These are phyloP conservation scores for Phytophthora chlamydospora DNA, from an alignment of 352 stramenopile genomes.

Conservation along the genomic window DNA sequence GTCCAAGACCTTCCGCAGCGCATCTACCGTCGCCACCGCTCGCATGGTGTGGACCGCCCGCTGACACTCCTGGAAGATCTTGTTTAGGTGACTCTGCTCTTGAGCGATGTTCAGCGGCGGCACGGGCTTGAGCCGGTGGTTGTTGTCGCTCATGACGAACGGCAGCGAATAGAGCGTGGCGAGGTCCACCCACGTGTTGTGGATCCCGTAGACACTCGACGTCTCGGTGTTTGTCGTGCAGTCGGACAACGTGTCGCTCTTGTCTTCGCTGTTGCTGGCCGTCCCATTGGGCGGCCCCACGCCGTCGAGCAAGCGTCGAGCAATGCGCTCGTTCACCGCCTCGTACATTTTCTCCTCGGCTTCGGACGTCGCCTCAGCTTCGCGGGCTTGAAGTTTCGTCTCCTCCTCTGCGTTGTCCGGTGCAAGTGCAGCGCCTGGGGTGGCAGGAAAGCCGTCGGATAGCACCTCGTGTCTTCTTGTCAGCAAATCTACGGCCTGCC, in stretches of 20 bases:
- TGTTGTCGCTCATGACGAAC: constrained; percentile 60
- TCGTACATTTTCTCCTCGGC: constrained; percentile 48
- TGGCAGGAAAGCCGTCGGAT: constrained; percentile 7
- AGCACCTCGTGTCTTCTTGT: constrained; percentile 13
- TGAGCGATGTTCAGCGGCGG: constrained; percentile 70
- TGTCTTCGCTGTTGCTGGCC: constrained; percentile 51
- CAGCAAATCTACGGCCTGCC: constrained; percentile 44
- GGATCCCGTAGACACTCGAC: constrained; percentile 76
- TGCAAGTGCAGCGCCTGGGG: constrained; percentile 6
- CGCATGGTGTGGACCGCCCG: constrained; percentile 80
- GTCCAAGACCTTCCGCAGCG: constrained; percentile 78
- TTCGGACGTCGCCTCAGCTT: constrained; percentile 8
- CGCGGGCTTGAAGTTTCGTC: constrained; percentile 4
- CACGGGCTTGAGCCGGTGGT: constrained; percentile 60
- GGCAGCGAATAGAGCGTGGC: constrained; percentile 76
- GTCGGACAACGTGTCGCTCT: constrained; percentile 80
- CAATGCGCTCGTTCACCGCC: constrained; percentile 70
- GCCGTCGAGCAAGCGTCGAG: constrained; percentile 57
- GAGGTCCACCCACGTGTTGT: constrained; percentile 85
- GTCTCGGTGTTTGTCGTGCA: constrained; percentile 74
- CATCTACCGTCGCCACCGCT: constrained; percentile 70
- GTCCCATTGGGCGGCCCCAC: constrained; percentile 21
- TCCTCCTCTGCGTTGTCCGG: background rate
- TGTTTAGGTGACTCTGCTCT: constrained; percentile 70
- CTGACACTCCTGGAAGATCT: constrained; percentile 81